Conservation (phyloP, 176 grass and related monocot species). For the Paspalum vaginatum region DNA sequence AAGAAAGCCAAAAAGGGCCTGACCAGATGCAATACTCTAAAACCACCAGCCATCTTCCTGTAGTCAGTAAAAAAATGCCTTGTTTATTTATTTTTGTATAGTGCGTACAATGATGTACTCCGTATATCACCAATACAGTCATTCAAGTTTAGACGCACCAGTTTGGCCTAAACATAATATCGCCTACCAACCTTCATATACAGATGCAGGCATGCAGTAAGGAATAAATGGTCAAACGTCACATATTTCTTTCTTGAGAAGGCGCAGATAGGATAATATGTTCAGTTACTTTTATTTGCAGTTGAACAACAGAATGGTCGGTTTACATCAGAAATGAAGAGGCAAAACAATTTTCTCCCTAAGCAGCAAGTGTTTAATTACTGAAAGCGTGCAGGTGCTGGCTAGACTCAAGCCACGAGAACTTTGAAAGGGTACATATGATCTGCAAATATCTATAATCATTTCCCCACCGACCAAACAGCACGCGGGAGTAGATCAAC, state of each 20-base stretch:
- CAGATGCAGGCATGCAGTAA: not conserved
- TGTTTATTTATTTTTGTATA: not conserved
- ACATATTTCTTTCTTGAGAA: not conserved
- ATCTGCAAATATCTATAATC: not conserved
- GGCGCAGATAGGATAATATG: not conserved
- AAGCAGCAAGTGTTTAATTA: not conserved
- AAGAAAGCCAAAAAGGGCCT: constrained; percentile 94
- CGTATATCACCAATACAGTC: not conserved
- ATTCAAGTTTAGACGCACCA: not conserved
- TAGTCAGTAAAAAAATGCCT: not conserved
- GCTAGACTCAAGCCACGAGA: not conserved
- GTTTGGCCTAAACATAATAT: constrained; percentile 22
- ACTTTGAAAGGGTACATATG: not conserved
- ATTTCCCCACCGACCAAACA: not conserved
- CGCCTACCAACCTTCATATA: not conserved
- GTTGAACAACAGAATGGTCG: not conserved
- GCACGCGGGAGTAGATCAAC: not conserved
- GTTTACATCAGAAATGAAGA: not conserved
- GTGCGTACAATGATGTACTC: not conserved
- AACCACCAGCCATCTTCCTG: constrained; percentile 85
- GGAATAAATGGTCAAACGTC: not conserved
- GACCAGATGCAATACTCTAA: constrained; percentile 91
- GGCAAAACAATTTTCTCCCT: not conserved
- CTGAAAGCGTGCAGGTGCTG: not conserved
- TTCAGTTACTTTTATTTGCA: not conserved